Percentiles rank a stretch among this genome's conserved stretches.
Conservation (phyloP, 2,329 filamentous ascomycete genomes). For the Microcyclospora pomicola region DNA sequence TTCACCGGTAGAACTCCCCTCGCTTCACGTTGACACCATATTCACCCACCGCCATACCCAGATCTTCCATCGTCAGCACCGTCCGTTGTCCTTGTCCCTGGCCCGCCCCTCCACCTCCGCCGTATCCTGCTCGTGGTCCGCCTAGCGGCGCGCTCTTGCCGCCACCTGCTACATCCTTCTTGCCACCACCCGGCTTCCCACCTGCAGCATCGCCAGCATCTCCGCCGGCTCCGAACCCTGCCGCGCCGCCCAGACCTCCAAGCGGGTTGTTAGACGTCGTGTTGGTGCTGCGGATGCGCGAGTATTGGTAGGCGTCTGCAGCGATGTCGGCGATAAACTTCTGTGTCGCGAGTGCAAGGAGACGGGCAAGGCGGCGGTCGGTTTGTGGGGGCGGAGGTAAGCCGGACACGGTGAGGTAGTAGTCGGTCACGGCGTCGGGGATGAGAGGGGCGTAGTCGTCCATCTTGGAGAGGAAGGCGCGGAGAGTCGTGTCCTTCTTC, state of each 20-base stretch:
- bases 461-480: conserved; percentile 91
- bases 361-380: conserved; percentile 75
- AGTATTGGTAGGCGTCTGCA: conserved; percentile 95
- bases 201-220: conserved; percentile 42
- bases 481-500: conserved; percentile 81
- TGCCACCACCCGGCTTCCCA: conserved; percentile 24
- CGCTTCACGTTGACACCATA: conserved; percentile 97
- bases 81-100: conserved; percentile 82
- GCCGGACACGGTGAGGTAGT: conserved; percentile 92
- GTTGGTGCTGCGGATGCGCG: conserved; percentile 84
- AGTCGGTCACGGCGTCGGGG: conserved; percentile 91
- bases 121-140: conserved; percentile 38
- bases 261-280: conserved; percentile 83
- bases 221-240: conserved; percentile 48
- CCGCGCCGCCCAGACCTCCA: conserved; percentile 66
- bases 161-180: conserved; percentile 23
- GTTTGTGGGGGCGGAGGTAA: conserved; percentile 86
- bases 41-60: conserved; percentile 95
- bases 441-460: conserved; percentile 99
- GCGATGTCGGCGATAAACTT: conserved; percentile 98
- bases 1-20: conserved; percentile 84
- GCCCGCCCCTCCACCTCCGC: conserved; percentile 79
- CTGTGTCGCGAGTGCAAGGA: conserved; percentile 92
- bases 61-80: conserved; percentile 94
- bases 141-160: conserved; percentile 30